These are phyloP conservation scores for Litsea cubeba DNA, from an alignment of 164 flowering plant species.

Conservation along the genomic window DNA sequence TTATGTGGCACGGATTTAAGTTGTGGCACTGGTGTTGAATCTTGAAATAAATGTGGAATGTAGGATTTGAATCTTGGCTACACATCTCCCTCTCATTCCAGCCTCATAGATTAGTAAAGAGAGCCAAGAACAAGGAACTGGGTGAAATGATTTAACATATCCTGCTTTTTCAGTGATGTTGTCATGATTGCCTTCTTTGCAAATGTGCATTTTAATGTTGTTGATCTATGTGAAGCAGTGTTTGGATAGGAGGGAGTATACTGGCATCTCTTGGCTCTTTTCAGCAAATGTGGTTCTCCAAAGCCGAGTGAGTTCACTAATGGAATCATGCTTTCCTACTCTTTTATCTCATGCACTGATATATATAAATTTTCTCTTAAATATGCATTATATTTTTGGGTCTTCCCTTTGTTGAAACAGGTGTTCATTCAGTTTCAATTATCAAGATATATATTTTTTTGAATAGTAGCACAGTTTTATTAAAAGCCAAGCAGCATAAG, in stretches of 20 bases:
- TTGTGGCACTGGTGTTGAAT: too few relatives aligned
- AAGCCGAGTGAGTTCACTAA: conserved; percentile 63
- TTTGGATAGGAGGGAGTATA: conserved; percentile 97
- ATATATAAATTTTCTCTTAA: too few relatives aligned
- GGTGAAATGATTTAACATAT: too few relatives aligned
- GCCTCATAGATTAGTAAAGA: too few relatives aligned
- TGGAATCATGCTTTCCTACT: not conserved
- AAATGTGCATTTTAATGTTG: not conserved
- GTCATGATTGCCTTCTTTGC: not conserved
- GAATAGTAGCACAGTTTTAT: not conserved
- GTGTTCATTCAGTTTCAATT: not conserved
- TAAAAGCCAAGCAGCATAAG: not conserved
- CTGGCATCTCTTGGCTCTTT: conserved; percentile 95
- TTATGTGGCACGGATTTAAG: too few relatives aligned
- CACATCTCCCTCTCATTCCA: too few relatives aligned
- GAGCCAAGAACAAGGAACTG: too few relatives aligned
- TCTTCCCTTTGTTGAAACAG: not conserved
- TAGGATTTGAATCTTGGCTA: too few relatives aligned
- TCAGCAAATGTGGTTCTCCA: conserved; percentile 99
- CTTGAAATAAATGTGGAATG: too few relatives aligned
- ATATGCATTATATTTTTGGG: not conserved
- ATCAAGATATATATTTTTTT: not conserved
- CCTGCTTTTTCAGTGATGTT: too few relatives aligned
- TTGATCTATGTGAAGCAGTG: conserved; percentile 36
- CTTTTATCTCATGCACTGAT: not conserved